phyloP scores from a whole-genome alignment of 768 basidiomycete species.

The Boletus eberwhitei region DNA sequence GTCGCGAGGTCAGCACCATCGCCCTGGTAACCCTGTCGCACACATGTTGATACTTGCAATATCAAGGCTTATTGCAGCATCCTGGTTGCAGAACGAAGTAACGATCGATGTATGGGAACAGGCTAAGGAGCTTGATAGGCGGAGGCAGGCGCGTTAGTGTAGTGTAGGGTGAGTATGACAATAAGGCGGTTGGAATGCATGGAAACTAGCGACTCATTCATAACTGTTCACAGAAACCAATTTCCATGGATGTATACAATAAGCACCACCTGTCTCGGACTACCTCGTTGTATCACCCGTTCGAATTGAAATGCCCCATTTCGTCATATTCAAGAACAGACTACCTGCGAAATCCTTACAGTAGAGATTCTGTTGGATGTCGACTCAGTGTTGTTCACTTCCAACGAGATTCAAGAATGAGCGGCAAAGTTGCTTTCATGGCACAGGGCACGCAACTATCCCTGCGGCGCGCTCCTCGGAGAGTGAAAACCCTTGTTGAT shows the following conservation, averaged over 20 bases:
- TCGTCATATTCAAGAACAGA: slow-evolving; percentile 13
- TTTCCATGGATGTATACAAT: slow-evolving; percentile 1
- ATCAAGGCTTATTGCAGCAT: slow-evolving; percentile 59
- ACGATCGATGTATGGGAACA: slow-evolving; percentile 60
- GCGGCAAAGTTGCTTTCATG: slow-evolving; percentile 9
- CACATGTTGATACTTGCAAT: slow-evolving; percentile 6
- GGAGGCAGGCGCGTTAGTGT: slow-evolving; percentile 30
- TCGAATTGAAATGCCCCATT: slow-evolving; percentile 4
- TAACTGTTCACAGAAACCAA: neutral
- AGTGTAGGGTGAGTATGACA: slow-evolving; percentile 8
- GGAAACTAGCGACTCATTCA: neutral
- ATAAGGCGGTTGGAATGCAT: neutral
- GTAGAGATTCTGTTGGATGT: neutral
- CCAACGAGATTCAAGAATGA: slow-evolving; percentile 14
- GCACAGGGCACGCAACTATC: slow-evolving; percentile 23
- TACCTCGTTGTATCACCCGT: neutral
- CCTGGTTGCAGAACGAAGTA: slow-evolving; percentile 53
- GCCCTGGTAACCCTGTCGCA: neutral
- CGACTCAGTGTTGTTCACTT: neutral
- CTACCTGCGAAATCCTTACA: neutral
- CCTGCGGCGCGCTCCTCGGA: slow-evolving; percentile 23
- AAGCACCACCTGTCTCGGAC: neutral
- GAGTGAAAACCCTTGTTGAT: slow-evolving; percentile 11
- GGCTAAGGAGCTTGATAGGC: slow-evolving; percentile 56
- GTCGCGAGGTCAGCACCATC: slow-evolving; percentile 55